Conservation (phyloP, 768 basidiomycete genomes). For the Tricholoma saponaceum region DNA sequence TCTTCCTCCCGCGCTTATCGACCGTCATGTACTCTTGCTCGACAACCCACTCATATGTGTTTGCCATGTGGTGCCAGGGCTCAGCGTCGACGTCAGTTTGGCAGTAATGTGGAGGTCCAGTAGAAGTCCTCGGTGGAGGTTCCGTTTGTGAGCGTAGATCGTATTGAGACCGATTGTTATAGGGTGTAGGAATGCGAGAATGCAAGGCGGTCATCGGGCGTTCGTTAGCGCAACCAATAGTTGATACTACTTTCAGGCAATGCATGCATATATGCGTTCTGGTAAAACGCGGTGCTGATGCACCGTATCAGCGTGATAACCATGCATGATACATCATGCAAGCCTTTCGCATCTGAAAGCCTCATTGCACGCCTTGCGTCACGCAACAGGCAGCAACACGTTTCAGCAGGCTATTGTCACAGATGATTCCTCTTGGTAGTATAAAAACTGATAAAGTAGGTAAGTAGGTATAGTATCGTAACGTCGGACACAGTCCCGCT, state of each 20-base stretch:
- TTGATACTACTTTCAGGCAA: constrained; percentile 1
- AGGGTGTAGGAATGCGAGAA: background rate
- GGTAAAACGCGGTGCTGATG: constrained; percentile 14
- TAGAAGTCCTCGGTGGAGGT: constrained; percentile 1
- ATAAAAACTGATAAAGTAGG: constrained; percentile 14
- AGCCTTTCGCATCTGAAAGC: background rate
- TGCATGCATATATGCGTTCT: constrained; percentile 10
- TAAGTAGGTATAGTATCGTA: constrained; percentile 10
- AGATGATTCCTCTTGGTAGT: constrained; percentile 7
- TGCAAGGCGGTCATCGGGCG: constrained; percentile 9
- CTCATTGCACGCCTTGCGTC: constrained; percentile 7
- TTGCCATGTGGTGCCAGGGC: constrained; percentile 40
- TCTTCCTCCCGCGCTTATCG: constrained; percentile 43
- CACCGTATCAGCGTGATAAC: constrained; percentile 32
- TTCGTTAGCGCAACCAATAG: background rate
- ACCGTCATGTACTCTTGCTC: constrained; percentile 47
- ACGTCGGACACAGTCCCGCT: constrained; percentile 2
- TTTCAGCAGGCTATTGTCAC: constrained; percentile 7
- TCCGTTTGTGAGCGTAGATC: constrained; percentile 5
- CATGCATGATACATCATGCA: constrained; percentile 22
- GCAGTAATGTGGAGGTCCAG: constrained; percentile 5
- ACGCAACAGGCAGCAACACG: constrained; percentile 14
- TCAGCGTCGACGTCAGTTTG: constrained; percentile 10
- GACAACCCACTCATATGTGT: constrained; percentile 46
- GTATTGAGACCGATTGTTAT: constrained; percentile 4